Percentiles rank a stretch among this genome's conserved stretches.
Evolutionary conservation across 805 yeast species (phyloP).

Genomic region (Candida ulmi): DNA sequence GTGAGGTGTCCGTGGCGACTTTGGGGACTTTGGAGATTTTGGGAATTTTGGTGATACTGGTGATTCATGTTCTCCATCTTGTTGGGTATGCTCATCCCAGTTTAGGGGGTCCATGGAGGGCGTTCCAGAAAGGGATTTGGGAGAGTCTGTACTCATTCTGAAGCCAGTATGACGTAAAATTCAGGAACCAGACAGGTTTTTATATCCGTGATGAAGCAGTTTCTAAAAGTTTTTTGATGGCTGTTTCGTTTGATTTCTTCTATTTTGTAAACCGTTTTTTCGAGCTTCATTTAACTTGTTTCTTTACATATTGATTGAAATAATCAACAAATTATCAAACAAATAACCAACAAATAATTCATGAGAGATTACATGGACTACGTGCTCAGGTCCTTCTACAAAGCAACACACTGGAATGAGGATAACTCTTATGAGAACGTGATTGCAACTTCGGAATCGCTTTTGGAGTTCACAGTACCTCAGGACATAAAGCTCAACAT

Average conservation of each 20-base stretch:
- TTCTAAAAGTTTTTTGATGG: too few species aligned
- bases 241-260: too few species aligned
- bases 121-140: background rate
- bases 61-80: too few species aligned
- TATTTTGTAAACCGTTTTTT: too few species aligned
- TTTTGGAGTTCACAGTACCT: constrained; percentile 73
- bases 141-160: background rate
- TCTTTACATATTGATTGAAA: too few species aligned
- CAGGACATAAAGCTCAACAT: constrained; percentile 58
- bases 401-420: constrained; percentile 70
- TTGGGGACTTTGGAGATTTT: too few species aligned
- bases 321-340: too few species aligned
- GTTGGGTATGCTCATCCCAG: background rate
- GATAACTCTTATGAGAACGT: constrained; percentile 74
- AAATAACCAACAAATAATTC: background rate
- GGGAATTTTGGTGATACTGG: background rate
- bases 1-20: background rate
- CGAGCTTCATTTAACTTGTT: too few species aligned
- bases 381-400: constrained; percentile 65
- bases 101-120: background rate
- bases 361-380: constrained; percentile 73
- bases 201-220: too few species aligned
- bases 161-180: too few species aligned
- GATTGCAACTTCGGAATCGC: constrained; percentile 57
- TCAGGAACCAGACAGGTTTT: too few species aligned